Conservation (phyloP, 345 rosid genomes). For the Camelina laxa region DNA sequence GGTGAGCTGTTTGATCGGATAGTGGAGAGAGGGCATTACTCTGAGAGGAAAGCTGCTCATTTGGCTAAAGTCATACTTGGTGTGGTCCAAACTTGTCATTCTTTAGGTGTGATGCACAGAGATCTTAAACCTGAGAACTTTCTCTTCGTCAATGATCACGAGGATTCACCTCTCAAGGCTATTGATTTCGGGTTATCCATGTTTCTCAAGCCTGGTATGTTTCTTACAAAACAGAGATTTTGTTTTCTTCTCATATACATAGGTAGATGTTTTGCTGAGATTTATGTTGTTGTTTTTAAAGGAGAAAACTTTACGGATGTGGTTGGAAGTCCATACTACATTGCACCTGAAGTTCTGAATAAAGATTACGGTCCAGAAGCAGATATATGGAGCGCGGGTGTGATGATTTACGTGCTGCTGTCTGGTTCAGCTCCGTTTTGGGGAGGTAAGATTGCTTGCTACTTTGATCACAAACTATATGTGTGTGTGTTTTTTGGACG, state of each 20-base stretch:
- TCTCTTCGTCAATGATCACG: constrained; percentile 63
- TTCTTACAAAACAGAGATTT: constrained; percentile 1
- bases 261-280: constrained; percentile 21
- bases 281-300: constrained; percentile 39
- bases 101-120: constrained; percentile 82
- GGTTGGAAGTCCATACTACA: constrained; percentile 93
- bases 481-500: neutral
- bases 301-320: constrained; percentile 78
- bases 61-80: constrained; percentile 70
- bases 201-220: constrained; percentile 79
- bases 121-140: constrained; percentile 94
- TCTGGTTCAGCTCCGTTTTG: constrained; percentile 94
- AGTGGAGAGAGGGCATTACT: constrained; percentile 74
- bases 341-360: constrained; percentile 82
- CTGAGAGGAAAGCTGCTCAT: constrained; percentile 75
- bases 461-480: neutral
- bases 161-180: constrained; percentile 80
- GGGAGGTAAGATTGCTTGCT: constrained; percentile 64
- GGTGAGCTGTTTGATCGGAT: constrained; percentile 96
- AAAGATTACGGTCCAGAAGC: constrained; percentile 80
- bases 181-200: constrained; percentile 86
- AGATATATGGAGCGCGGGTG: constrained; percentile 97
- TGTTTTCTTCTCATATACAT: neutral
- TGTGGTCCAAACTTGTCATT: constrained; percentile 77
- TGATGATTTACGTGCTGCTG: constrained; percentile 78